Percentiles rank a stretch among this genome's conserved stretches.
Evolutionary conservation across 352 stramenopile genomes (phyloP).

Genomic region (Globisporangium emineosum): DNA sequence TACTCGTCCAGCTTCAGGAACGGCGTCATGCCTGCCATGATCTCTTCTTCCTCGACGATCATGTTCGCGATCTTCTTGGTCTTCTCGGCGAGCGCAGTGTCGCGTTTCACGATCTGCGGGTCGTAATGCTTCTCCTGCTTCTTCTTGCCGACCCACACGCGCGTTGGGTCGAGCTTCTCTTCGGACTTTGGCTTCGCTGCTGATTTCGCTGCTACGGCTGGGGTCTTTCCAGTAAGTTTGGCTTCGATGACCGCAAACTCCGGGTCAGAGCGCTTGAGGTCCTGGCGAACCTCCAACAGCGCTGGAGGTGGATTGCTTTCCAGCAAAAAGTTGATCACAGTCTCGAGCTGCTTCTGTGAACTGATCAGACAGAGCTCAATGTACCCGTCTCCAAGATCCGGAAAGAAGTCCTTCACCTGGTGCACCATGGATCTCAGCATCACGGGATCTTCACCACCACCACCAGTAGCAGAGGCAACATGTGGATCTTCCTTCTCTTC

Average conservation of each 20-base stretch:
- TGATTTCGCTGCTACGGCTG: slow-evolving; percentile 13
- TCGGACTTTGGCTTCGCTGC: slow-evolving; percentile 11
- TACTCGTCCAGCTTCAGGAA: slow-evolving; percentile 48
- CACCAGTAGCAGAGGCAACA: background rate
- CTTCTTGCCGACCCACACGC: slow-evolving; percentile 71
- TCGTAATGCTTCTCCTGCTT: slow-evolving; percentile 54
- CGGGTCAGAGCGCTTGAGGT: slow-evolving; percentile 30
- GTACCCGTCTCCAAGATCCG: slow-evolving; percentile 53
- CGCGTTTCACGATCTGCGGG: slow-evolving; percentile 44
- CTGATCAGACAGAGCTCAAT: slow-evolving; percentile 58
- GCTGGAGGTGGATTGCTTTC: slow-evolving; percentile 43
- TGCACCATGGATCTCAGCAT: slow-evolving; percentile 32
- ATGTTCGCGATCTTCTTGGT: slow-evolving; percentile 48
- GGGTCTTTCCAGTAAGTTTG: slow-evolving; percentile 21
- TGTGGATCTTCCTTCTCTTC: slow-evolving; percentile 1
- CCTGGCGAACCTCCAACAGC: slow-evolving; percentile 28
- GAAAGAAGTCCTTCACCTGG: slow-evolving; percentile 64
- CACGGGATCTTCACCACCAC: background rate
- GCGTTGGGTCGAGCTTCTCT: slow-evolving; percentile 44
- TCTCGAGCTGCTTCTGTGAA: slow-evolving; percentile 41
- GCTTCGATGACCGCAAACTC: slow-evolving; percentile 27
- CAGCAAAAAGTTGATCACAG: slow-evolving; percentile 57
- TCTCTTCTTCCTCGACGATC: slow-evolving; percentile 51
- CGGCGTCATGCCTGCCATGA: slow-evolving; percentile 23
- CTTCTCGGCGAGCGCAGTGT: slow-evolving; percentile 45